Base-by-base conservation (phyloP, 352 stramenopile species). In the Phytopythium litorale region DNA sequence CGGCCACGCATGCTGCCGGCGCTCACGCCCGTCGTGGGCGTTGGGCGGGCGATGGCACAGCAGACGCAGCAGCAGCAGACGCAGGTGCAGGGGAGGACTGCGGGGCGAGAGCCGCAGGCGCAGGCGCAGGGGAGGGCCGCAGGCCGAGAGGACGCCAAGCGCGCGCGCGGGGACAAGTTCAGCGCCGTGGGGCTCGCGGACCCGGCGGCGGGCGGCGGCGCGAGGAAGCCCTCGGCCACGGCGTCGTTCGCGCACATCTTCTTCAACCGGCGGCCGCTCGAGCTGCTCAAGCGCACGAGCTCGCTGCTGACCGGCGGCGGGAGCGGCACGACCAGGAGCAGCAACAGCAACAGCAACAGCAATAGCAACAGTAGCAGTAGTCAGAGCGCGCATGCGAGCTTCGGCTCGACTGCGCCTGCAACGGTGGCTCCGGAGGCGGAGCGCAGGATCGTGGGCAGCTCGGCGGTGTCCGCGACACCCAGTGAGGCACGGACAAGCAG, bases 201-300 rank as follows among this genome's bases (percentile, higher is more conserved):
- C 23, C 54, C 61, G 13, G 28, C 58, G 25, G 25, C 43, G 2
- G 15, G 52, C 4, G 19, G 49, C 3, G 3, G 56, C 9, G 28
- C 33, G 25, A 75, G 71, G 52, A 76, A 76, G 45, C 64, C 65
- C 18, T 70, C 70, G 13, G 70, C 64, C 3, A 65, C 78, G 25
- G 62, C 59, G 7, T 51, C 56, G 30, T 64, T 68, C 43, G 50
- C 56, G 5, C 71, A 79, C 64, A 73, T 78, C 45, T 82, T 82
- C 70, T 82, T 79, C 61, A 82, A 78, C 45, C 66, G 73, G 42
- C 65, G 71, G 53, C 73, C 73, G 16, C 65, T 81, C 48, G 73
- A 81, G 59, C 63, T 76, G 28, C 72, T 79, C 48, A 71, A 68
- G 8, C 65, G 65, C 38, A 76, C 65, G 21, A 81, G 70, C 68